Evolutionary conservation across 805 yeast genomes (phyloP).

Genomic region (Starmera pachycereana): DNA sequence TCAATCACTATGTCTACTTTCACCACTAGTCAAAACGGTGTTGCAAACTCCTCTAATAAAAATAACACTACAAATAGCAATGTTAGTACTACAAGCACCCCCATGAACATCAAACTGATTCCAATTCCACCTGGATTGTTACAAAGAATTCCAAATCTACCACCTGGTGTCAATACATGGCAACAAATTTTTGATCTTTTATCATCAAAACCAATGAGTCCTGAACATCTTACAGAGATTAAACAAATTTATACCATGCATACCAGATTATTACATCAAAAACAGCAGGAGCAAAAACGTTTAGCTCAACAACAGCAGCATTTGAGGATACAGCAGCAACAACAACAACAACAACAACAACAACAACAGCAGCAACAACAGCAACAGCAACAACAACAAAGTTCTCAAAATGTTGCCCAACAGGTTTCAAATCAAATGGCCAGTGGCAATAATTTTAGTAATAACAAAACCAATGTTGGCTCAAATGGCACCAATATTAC

Average conservation of each 20-base stretch:
- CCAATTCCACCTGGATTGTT: constrained; percentile 67
- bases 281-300: constrained; percentile 24
- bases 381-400: constrained; percentile 22
- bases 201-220: constrained; percentile 47
- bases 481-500: constrained; percentile 2
- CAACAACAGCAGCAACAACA: constrained; percentile 15
- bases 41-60: too few relatives aligned
- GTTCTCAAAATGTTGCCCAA: constrained; percentile 25
- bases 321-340: background rate
- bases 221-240: constrained; percentile 45
- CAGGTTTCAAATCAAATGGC: constrained; percentile 3
- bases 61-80: too few relatives aligned
- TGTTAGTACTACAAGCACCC: constrained; percentile 4
- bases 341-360: constrained; percentile 18
- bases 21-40: too few relatives aligned
- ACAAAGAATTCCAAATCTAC: constrained; percentile 62
- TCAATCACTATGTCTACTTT: too few relatives aligned
- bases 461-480: constrained; percentile 1
- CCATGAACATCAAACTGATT: constrained; percentile 42
- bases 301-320: constrained; percentile 4
- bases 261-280: constrained; percentile 41
- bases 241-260: constrained; percentile 62
- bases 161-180: constrained; percentile 77
- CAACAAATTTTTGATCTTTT: constrained; percentile 58
- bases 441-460: constrained; percentile 1